Percentiles rank a stretch among this genome's conserved stretches.
Conservation (phyloP, 306 rosid species). For the Citrullus amarus region DNA sequence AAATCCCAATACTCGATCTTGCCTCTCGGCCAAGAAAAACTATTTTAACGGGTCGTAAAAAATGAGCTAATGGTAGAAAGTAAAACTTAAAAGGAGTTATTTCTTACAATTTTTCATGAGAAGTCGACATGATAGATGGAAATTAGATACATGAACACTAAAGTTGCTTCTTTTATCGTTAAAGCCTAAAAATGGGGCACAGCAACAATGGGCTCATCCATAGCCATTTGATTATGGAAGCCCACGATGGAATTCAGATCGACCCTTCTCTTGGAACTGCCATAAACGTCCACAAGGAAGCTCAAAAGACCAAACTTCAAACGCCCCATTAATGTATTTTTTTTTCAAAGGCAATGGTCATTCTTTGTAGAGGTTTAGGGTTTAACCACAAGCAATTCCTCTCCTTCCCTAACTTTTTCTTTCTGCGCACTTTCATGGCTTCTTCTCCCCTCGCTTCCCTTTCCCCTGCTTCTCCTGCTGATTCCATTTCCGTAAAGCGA, state of each 20-base stretch:
- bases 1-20: too few species aligned
- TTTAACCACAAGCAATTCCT: neutral
- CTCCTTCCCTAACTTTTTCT: constrained; percentile 3
- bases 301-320: neutral
- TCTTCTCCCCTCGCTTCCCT: constrained; percentile 10
- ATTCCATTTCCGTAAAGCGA: constrained; percentile 38
- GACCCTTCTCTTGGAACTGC: neutral
- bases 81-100: too few species aligned
- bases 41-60: too few species aligned
- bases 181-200: neutral
- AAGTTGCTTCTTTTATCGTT: neutral
- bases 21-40: too few species aligned
- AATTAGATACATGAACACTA: too few species aligned
- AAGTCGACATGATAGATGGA: too few species aligned
- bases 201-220: neutral
- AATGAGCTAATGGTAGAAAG: too few species aligned
- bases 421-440: constrained; percentile 19
- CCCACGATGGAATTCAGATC: neutral
- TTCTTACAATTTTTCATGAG: too few species aligned
- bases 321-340: neutral
- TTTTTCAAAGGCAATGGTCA: constrained; percentile 7
- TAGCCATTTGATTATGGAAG: neutral
- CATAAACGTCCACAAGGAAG: neutral
- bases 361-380: constrained; percentile 13
- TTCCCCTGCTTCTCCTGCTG: constrained; percentile 23